phyloP scores from a whole-genome alignment of 306 rosid genomes.

The Cotoneaster glaucophyllus region DNA sequence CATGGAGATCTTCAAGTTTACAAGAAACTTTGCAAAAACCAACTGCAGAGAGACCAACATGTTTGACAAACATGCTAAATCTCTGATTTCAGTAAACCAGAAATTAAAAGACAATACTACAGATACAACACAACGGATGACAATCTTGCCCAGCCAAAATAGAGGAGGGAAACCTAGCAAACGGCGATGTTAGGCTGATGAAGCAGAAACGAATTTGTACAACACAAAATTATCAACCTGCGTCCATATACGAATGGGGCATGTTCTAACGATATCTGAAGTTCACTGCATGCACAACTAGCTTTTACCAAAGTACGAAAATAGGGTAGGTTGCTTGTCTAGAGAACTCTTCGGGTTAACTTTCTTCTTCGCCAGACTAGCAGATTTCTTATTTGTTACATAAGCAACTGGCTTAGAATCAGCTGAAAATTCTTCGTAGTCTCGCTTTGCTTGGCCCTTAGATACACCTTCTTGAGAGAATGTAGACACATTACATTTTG shows the following conservation, averaged over 20 bases:
- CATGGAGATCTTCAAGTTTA: neutral
- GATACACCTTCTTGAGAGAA: constrained; percentile 21
- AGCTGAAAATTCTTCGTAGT: constrained; percentile 36
- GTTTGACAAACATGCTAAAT: neutral
- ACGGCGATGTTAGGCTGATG: neutral
- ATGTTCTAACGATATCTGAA: neutral
- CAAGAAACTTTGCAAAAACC: neutral
- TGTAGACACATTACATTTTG: constrained; percentile 15
- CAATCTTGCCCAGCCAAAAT: neutral
- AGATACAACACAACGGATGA: neutral
- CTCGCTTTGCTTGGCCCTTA: constrained; percentile 43
- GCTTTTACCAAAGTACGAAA: constrained; percentile 65
- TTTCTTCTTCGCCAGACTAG: constrained; percentile 54
- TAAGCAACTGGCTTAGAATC: constrained; percentile 29
- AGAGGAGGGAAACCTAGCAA: neutral
- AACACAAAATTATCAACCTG: neutral
- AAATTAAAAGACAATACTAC: neutral
- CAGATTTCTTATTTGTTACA: constrained; percentile 16
- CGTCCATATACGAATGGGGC: neutral
- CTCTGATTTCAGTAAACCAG: neutral
- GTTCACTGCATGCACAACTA: constrained; percentile 17
- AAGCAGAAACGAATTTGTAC: neutral
- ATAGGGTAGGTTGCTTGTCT: constrained; percentile 60
- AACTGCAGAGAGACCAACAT: neutral
- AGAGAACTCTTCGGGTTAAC: constrained; percentile 33